Percentiles rank a stretch among this genome's conserved stretches.
These are phyloP conservation scores for Phlebiopsis flavidoalba DNA, from an alignment of 768 basidiomycete species.

Conservation along the genomic window DNA sequence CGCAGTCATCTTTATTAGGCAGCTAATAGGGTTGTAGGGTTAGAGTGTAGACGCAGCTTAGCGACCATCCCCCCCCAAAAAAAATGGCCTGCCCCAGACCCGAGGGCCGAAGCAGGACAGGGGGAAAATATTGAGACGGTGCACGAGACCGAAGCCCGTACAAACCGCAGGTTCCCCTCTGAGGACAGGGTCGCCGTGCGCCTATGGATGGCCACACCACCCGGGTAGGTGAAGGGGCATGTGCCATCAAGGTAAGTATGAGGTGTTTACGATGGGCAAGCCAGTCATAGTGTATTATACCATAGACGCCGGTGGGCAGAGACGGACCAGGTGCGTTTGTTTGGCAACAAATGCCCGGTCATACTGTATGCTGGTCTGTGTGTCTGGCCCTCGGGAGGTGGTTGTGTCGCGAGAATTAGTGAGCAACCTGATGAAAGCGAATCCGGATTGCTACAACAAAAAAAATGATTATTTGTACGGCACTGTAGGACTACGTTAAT, in stretches of 20 bases:
- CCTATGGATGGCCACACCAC: constrained; percentile 31
- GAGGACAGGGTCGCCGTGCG: constrained; percentile 47
- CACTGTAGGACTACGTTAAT: too few species aligned
- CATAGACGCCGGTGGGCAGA: constrained; percentile 7
- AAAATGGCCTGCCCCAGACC: constrained; percentile 39
- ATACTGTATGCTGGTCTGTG: too few species aligned
- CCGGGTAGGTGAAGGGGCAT: constrained; percentile 24
- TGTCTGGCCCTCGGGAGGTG: too few species aligned
- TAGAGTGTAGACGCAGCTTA: constrained; percentile 14
- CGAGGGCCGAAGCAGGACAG: constrained; percentile 39
- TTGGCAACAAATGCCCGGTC: background rate
- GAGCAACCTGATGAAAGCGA: too few species aligned
- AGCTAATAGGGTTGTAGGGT: constrained; percentile 20
- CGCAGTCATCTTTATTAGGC: background rate
- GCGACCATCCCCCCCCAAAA: constrained; percentile 26
- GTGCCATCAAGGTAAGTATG: constrained; percentile 30
- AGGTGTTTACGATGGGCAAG: constrained; percentile 11
- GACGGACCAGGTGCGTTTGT: constrained; percentile 10
- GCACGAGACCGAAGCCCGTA: constrained; percentile 34
- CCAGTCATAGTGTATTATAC: constrained; percentile 8
- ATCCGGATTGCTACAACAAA: too few species aligned
- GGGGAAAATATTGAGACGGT: constrained; percentile 36
- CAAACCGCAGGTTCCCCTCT: constrained; percentile 35
- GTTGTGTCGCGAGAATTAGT: too few species aligned
- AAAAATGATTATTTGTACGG: too few species aligned